Evolutionary conservation across 345 rosid species (phyloP), one percentile per base, ranked within the genome.

Genomic region (Odontarrhena argentea): DNA sequence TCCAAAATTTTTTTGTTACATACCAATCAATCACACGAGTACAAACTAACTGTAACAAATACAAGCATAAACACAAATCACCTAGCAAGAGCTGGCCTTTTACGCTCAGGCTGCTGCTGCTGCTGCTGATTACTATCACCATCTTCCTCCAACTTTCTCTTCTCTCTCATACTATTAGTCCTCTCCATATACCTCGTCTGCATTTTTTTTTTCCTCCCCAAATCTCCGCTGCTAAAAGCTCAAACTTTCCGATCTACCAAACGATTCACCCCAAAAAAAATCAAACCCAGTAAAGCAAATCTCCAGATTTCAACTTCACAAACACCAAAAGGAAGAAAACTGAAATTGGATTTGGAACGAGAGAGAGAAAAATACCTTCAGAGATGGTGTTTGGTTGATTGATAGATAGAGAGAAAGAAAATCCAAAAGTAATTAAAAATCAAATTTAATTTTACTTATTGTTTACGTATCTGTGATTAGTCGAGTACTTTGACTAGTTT

Each of bases 81-180:
- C 96, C 98, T 90, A 18, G 97, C 92, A 69, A 93, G 78, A 83
- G 98, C 97, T 2, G 98, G 98, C 38, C 90, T 81, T 72, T 90
- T 93, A 73, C 86, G 75, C 63, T 88, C 97, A 18, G 96, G 88
- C 69, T 87, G 93, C 24, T 75, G 82, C 43, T 82, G 30, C 37
- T 59, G 63, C 12, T 60, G 40, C 11, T 60, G 30, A 1, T 40
- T 3, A 14, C 18, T 11, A 69, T 63, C 79, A 7, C 79, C 78
- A 50, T 81, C 76, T 51, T 83, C 78, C 53, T 90, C 97, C 51
- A 84, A 67, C 30, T 86, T 77, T 61, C 98, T 80, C 83, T 93
- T 93, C 60, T 85, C 94, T 74, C 94, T 78, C 86, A 84, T 86
- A 67, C 83, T 84, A 59, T 79, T 90, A 53, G 96, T 79, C 80